Evolutionary conservation across 2,329 filamentous ascomycete species (phyloP).

Genomic region (Exserohilum turcica): DNA sequence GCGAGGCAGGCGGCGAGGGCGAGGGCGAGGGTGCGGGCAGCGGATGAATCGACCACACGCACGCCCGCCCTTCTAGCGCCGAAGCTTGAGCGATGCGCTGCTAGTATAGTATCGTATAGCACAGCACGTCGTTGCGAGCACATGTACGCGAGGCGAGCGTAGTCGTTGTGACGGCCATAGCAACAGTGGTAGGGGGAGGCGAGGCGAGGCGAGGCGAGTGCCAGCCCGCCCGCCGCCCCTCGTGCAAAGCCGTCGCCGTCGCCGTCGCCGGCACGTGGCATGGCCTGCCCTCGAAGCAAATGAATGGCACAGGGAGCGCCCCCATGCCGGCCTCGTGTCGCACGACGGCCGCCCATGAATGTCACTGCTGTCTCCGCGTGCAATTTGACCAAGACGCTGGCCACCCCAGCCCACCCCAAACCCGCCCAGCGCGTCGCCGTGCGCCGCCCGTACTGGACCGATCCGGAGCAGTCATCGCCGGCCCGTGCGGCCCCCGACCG

Average conservation of each 20-base stretch:
- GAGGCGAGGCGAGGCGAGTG: not conserved
- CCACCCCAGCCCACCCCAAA: not conserved
- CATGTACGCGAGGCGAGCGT: too few species aligned
- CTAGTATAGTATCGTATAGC: too few species aligned
- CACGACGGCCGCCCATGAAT: not conserved
- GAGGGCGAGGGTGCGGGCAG: conserved; percentile 26
- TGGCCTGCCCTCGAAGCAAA: not conserved
- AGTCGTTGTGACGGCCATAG: too few species aligned
- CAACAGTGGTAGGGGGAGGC: too few species aligned
- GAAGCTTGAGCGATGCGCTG: not conserved
- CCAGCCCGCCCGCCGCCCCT: not conserved
- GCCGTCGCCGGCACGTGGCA: not conserved
- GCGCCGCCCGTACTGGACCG: not conserved
- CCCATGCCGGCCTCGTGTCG: not conserved
- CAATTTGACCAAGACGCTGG: conserved; percentile 6
- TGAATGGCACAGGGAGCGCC: not conserved
- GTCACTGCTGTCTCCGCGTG: not conserved
- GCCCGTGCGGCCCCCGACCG: not conserved
- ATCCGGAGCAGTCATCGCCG: conserved; percentile 1
- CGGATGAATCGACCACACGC: conserved; percentile 5
- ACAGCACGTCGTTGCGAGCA: too few species aligned
- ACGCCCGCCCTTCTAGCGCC: conserved; percentile 8
- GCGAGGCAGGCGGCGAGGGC: conserved; percentile 52
- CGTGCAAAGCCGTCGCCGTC: too few species aligned
- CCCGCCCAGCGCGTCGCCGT: too few species aligned